Evolutionary conservation across 2,329 filamentous ascomycete genomes (phyloP).

Genomic region (Dactylellina drechsleri): DNA sequence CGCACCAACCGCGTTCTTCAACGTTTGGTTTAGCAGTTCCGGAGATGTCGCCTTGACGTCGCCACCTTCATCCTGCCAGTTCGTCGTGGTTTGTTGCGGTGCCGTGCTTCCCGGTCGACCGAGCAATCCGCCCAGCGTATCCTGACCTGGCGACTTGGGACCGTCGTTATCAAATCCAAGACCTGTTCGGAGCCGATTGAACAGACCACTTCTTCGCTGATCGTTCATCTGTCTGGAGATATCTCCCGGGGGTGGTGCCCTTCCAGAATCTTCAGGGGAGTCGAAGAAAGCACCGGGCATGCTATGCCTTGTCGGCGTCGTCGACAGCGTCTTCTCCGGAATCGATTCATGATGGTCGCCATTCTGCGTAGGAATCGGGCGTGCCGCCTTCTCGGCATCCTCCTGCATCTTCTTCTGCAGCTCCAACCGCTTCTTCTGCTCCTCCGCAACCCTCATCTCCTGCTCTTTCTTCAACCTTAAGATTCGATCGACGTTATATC

Average conservation of each 20-base stretch:
- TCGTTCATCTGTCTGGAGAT: conserved; percentile 24
- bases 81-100: conserved; percentile 36
- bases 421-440: conserved; percentile 78
- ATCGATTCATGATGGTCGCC: conserved; percentile 12
- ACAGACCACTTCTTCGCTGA: conserved; percentile 28
- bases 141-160: conserved; percentile 18
- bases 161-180: conserved; percentile 40
- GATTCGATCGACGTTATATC: conserved; percentile 97
- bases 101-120: conserved; percentile 23
- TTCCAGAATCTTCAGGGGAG: conserved; percentile 37
- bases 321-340: conserved; percentile 22
- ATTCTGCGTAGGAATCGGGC: conserved; percentile 13
- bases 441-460: conserved; percentile 86
- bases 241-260: conserved; percentile 18
- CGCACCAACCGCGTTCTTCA: conserved; percentile 80
- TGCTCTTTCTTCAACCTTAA: conserved; percentile 81
- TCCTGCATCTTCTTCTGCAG: conserved; percentile 76
- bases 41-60: conserved; percentile 65
- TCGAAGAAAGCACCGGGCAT: conserved; percentile 54
- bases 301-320: conserved; percentile 40
- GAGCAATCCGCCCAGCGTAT: conserved; percentile 34
- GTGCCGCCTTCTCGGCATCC: conserved; percentile 65
- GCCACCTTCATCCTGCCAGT: conserved; percentile 57
- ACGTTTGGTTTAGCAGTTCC: conserved; percentile 73
- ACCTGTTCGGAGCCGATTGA: conserved; percentile 44